Percentiles rank a stretch among this genome's conserved stretches.
phyloP scores from a whole-genome alignment of 177 flowering plant genomes.

The Vitis hybrid region DNA sequence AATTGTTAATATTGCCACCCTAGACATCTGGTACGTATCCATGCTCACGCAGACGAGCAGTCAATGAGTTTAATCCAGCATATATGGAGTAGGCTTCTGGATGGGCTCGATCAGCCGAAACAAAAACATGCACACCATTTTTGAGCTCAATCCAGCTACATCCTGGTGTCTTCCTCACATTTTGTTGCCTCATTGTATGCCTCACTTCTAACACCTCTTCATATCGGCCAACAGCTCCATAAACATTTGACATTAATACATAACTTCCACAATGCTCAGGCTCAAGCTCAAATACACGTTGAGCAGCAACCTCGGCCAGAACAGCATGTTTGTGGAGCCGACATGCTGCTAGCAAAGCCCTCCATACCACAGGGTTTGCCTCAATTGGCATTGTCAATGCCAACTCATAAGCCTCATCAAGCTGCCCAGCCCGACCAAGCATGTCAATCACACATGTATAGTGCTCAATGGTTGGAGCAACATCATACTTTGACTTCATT shows the following conservation, averaged over 20 bases:
- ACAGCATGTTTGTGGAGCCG: conserved; percentile 48
- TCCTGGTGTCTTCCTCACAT: conserved; percentile 63
- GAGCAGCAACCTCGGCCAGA: conserved; percentile 50
- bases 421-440: conserved; percentile 69
- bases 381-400: conserved; percentile 42
- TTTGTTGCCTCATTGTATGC: conserved; percentile 41
- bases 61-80: conserved; percentile 34
- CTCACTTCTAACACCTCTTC: conserved; percentile 57
- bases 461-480: conserved; percentile 61
- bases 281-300: conserved; percentile 43
- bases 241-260: conserved; percentile 68
- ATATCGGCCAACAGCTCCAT: conserved; percentile 44
- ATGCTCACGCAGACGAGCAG: conserved; percentile 33
- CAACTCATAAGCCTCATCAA: conserved; percentile 54
- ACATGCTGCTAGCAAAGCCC: conserved; percentile 62
- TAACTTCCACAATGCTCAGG: conserved; percentile 63
- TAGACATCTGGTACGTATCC: conserved; percentile 28
- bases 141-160: conserved; percentile 76
- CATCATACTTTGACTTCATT: conserved; percentile 44
- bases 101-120: conserved; percentile 45
- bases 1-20: too few relatives aligned
- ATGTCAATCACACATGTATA: conserved; percentile 68
- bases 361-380: conserved; percentile 62
- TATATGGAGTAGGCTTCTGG: conserved; percentile 41
- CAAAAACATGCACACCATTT: conserved; percentile 49